These are phyloP conservation scores for Bremia lactucae DNA, from an alignment of 352 stramenopile species.

Conservation along the genomic window DNA sequence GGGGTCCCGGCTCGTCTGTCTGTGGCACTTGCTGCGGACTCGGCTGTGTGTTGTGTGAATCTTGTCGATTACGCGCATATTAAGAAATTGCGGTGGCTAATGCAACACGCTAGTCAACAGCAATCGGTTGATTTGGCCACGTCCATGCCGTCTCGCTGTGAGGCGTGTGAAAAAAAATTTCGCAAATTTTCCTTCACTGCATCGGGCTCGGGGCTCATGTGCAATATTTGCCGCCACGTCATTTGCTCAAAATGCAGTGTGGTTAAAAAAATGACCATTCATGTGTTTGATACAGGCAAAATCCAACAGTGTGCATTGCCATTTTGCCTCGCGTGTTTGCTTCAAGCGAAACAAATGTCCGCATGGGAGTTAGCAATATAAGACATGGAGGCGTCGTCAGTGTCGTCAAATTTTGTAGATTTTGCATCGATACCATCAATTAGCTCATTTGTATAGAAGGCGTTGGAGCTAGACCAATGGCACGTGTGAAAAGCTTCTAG, in stretches of 20 bases:
- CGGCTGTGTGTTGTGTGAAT: conserved; percentile 25
- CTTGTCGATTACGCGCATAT: conserved; percentile 43
- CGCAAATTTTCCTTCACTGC: conserved; percentile 10
- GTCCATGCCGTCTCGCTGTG: conserved; percentile 12
- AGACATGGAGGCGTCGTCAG: conserved; percentile 1
- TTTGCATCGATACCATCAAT: not conserved
- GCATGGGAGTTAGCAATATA: conserved; percentile 28
- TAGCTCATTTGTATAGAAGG: too few relatives aligned
- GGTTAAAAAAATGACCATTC: conserved; percentile 40
- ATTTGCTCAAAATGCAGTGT: conserved; percentile 44
- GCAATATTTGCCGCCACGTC: conserved; percentile 30
- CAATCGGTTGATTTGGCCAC: not conserved
- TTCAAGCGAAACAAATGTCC: conserved; percentile 33
- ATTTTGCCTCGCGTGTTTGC: conserved; percentile 40
- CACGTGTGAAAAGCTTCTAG: too few relatives aligned
- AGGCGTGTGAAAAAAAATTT: conserved; percentile 13
- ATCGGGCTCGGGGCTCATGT: conserved; percentile 12
- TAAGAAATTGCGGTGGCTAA: conserved; percentile 55
- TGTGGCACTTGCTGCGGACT: conserved; percentile 27
- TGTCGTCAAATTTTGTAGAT: not conserved
- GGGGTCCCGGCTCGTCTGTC: conserved; percentile 35
- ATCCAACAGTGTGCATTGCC: conserved; percentile 25
- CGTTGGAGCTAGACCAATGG: too few relatives aligned
- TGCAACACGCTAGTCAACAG: conserved; percentile 15
- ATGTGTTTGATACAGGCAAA: conserved; percentile 22